Conservation (phyloP, 768 basidiomycete species). For the Tulasnella sp. region DNA sequence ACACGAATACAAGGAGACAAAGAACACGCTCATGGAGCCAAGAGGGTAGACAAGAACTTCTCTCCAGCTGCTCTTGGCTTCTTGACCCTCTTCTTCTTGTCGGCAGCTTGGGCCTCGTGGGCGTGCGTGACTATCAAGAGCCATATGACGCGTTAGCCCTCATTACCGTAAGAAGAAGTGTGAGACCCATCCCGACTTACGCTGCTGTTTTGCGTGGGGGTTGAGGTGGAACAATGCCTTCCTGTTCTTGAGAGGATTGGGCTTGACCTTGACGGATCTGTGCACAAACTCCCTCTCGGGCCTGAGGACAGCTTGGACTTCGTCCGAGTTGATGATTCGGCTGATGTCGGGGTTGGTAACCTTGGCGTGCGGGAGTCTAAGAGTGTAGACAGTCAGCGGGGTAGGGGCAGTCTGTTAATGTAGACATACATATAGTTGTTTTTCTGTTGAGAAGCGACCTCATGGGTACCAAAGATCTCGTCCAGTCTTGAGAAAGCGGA, state of each 20-base stretch:
- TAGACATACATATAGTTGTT: constrained; percentile 71
- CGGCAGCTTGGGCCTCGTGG: constrained; percentile 51
- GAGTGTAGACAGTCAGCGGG: neutral
- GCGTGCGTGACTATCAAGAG: constrained; percentile 49
- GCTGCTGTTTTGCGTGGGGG: constrained; percentile 92
- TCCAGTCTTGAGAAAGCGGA: constrained; percentile 87
- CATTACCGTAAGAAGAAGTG: neutral
- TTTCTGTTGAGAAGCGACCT: constrained; percentile 78
- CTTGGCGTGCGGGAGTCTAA: constrained; percentile 88
- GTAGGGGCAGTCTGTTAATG: neutral
- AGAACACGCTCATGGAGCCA: constrained; percentile 57
- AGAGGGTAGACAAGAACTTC: constrained; percentile 75
- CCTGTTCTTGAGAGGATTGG: constrained; percentile 96
- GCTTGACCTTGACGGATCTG: constrained; percentile 72
- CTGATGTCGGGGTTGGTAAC: constrained; percentile 95
- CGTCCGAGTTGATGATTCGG: constrained; percentile 94
- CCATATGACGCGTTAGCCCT: neutral
- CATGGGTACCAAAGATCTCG: constrained; percentile 90
- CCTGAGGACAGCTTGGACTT: constrained; percentile 95
- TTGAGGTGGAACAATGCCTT: constrained; percentile 93
- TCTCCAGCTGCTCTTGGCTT: constrained; percentile 56
- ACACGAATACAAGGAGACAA: neutral
- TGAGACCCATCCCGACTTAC: constrained; percentile 64
- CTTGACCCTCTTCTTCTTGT: constrained; percentile 60
- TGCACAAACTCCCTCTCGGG: constrained; percentile 48